phyloP scores from a whole-genome alignment of 2,329 filamentous ascomycete genomes.

The Calonectria fujianensis region DNA sequence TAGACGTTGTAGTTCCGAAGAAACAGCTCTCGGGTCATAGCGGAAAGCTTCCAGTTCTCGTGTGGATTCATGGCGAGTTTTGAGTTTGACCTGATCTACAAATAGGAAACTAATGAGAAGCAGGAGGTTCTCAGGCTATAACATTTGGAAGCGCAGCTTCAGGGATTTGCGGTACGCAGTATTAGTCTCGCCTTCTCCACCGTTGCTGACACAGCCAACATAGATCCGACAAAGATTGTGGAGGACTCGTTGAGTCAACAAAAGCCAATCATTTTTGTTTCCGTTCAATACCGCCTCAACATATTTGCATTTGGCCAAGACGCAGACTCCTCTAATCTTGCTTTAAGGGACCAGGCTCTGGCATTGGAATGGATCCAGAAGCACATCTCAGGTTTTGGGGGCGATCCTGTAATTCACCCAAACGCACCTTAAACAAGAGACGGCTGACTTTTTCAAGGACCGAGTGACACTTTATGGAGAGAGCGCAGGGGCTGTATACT shows the following conservation, averaged over 20 bases:
- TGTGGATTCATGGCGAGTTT: slow-evolving; percentile 66
- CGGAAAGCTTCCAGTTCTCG: slow-evolving; percentile 60
- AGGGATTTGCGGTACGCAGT: slow-evolving; percentile 61
- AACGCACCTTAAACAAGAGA: too few relatives aligned
- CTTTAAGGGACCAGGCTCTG: slow-evolving; percentile 58
- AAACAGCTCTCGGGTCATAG: slow-evolving; percentile 28
- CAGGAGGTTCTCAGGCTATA: slow-evolving; percentile 64
- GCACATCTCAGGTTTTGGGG: slow-evolving; percentile 56
- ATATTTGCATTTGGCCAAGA: slow-evolving; percentile 66
- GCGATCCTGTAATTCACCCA: slow-evolving; percentile 47
- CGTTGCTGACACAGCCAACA: not conserved
- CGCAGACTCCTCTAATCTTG: slow-evolving; percentile 60
- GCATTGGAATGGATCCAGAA: slow-evolving; percentile 57
- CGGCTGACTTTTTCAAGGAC: slow-evolving; percentile 48
- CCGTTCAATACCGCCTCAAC: slow-evolving; percentile 52
- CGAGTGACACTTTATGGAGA: slow-evolving; percentile 66
- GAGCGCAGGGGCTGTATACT: slow-evolving; percentile 67
- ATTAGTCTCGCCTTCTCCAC: not conserved
- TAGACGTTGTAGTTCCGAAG: slow-evolving; percentile 63
- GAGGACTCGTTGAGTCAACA: slow-evolving; percentile 58
- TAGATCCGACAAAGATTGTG: slow-evolving; percentile 60
- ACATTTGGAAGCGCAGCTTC: slow-evolving; percentile 66
- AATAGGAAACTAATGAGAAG: not conserved
- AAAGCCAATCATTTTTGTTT: slow-evolving; percentile 45
- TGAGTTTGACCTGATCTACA: too few relatives aligned